Conservation (phyloP, 1,139 yeast genomes). For the Chernovozyma aurita region DNA sequence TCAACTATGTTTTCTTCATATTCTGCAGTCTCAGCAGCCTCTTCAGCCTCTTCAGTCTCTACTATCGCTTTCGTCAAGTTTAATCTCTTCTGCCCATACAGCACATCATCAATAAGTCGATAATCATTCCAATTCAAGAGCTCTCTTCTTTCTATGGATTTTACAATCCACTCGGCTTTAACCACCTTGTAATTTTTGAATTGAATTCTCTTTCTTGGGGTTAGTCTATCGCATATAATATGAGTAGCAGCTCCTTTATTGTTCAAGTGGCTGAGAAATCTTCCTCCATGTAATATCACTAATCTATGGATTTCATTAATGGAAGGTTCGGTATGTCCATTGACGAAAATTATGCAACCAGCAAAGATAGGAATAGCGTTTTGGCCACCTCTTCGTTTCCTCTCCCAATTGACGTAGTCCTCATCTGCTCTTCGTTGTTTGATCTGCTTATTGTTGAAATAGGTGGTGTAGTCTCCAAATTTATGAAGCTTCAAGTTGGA, state of each 20-base stretch:
- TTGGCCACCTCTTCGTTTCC: slow-evolving; percentile 28
- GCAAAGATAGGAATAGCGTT: slow-evolving; percentile 41
- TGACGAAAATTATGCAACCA: slow-evolving; percentile 67
- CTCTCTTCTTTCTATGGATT: slow-evolving; percentile 46
- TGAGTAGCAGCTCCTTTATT: slow-evolving; percentile 79
- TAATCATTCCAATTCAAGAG: slow-evolving; percentile 68
- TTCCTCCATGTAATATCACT: slow-evolving; percentile 78
- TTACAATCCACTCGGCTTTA: slow-evolving; percentile 76
- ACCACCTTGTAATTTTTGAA: slow-evolving; percentile 72
- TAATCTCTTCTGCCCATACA: slow-evolving; percentile 46
- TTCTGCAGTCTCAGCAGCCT: slow-evolving; percentile 6
- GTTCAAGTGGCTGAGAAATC: slow-evolving; percentile 60
- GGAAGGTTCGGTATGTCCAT: slow-evolving; percentile 83
- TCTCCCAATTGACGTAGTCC: slow-evolving; percentile 47
- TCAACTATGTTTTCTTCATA: slow-evolving; percentile 7
- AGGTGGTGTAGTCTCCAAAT: slow-evolving; percentile 70
- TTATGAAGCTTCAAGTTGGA: slow-evolving; percentile 33
- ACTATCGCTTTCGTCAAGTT: slow-evolving; percentile 13
- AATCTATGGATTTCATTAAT: slow-evolving; percentile 65
- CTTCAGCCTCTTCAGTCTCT: slow-evolving; percentile 2
- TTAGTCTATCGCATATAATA: slow-evolving; percentile 71
- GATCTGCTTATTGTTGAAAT: slow-evolving; percentile 60
- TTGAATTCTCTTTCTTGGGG: slow-evolving; percentile 69
- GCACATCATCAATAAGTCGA: slow-evolving; percentile 47
- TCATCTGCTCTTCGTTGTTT: slow-evolving; percentile 71